Percentiles rank a stretch among this genome's conserved stretches.
Evolutionary conservation across 2,329 filamentous ascomycete species (phyloP).

Genomic region (Metarhizium anisopliae): DNA sequence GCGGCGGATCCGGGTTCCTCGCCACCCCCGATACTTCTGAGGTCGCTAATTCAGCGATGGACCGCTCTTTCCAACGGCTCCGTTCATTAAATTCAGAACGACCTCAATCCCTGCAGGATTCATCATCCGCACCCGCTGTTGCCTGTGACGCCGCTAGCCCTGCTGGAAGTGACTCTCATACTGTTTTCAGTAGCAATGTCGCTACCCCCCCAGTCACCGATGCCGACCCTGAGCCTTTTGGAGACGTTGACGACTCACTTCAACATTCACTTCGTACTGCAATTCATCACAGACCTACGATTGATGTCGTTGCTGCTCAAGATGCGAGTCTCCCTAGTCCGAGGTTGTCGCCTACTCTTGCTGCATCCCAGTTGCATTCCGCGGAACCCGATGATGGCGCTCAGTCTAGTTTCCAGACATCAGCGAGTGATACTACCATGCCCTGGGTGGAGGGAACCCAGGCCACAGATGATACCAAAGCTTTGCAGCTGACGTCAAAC

Average conservation of each 20-base stretch:
- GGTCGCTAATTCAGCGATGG: conserved; percentile 18
- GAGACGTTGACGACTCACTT: conserved; percentile 40
- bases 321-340: conserved; percentile 93
- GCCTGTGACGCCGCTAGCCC: conserved; percentile 42
- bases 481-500: conserved; percentile 8
- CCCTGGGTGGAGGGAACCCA: conserved; percentile 34
- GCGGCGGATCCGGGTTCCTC: conserved; percentile 27
- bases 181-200: conserved; percentile 53
- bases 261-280: conserved; percentile 36
- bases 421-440: conserved; percentile 16
- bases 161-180: conserved; percentile 45
- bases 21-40: conserved; percentile 53
- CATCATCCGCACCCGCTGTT: conserved; percentile 26
- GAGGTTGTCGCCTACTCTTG: conserved; percentile 83
- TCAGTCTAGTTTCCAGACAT: conserved; percentile 22
- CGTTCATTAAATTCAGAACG: conserved; percentile 33
- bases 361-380: conserved; percentile 50
- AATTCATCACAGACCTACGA: conserved; percentile 39
- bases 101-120: conserved; percentile 35
- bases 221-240: conserved; percentile 55
- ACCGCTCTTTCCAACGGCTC: conserved; percentile 26
- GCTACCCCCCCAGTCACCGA: conserved; percentile 71
- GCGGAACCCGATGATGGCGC: conserved; percentile 36
- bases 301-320: conserved; percentile 66
- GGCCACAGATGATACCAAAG: conserved; percentile 18